These are phyloP conservation scores for Fusarium stilboides DNA, from an alignment of 2,329 filamentous ascomycete species.

Conservation along the genomic window DNA sequence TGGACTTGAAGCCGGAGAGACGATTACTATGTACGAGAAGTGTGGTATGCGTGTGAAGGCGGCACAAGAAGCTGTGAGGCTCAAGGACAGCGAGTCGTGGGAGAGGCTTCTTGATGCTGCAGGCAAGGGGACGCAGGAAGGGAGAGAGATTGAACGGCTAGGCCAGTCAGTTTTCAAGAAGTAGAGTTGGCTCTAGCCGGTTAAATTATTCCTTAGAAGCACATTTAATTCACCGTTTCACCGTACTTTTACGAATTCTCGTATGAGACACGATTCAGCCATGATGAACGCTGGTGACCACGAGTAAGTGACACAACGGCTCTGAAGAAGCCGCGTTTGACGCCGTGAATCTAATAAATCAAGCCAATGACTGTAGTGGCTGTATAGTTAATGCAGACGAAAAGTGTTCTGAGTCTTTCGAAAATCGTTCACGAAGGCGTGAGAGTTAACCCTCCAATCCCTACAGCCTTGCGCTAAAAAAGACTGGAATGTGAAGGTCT, in stretches of 20 bases:
- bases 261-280: neutral
- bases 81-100: constrained; percentile 83
- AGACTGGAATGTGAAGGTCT: constrained; percentile 21
- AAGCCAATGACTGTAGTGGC: constrained; percentile 25
- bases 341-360: neutral
- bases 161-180: constrained; percentile 72
- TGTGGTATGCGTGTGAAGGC: constrained; percentile 92
- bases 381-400: constrained; percentile 3
- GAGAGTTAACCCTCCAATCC: constrained; percentile 6
- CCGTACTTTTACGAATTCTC: constrained; percentile 9
- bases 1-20: constrained; percentile 75
- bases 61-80: constrained; percentile 89
- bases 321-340: constrained; percentile 16
- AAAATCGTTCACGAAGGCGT: constrained; percentile 13
- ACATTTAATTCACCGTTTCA: constrained; percentile 17
- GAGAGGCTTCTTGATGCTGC: constrained; percentile 81
- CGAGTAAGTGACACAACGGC: neutral
- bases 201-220: constrained; percentile 24
- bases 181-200: constrained; percentile 27
- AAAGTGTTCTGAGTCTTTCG: neutral
- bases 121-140: constrained; percentile 75
- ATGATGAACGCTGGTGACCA: neutral
- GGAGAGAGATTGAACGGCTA: constrained; percentile 86
- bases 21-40: constrained; percentile 95
- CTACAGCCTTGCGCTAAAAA: constrained; percentile 2